Conservation (phyloP, 768 basidiomycete species). For the Panaeolus papilionaceus region DNA sequence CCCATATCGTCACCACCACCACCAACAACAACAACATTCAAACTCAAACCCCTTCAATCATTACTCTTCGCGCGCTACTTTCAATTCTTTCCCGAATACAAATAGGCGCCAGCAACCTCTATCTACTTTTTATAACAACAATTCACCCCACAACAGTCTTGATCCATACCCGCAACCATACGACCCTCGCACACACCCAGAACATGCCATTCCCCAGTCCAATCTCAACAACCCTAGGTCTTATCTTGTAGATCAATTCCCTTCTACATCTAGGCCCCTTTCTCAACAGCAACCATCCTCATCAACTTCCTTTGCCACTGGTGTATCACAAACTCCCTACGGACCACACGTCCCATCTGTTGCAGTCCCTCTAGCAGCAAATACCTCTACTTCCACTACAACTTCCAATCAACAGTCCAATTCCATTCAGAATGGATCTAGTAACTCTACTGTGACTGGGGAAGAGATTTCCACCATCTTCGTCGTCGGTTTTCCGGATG, state of each 20-base stretch:
- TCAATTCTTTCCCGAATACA: slow-evolving; percentile 35
- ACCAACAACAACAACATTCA: slow-evolving; percentile 32
- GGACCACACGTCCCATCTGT: slow-evolving; percentile 67
- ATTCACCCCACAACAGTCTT: slow-evolving; percentile 51
- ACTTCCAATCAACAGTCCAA: slow-evolving; percentile 35
- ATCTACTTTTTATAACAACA: slow-evolving; percentile 34
- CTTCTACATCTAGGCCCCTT: slow-evolving; percentile 25
- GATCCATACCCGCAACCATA: slow-evolving; percentile 36
- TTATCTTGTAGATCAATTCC: slow-evolving; percentile 39
- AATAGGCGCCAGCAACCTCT: slow-evolving; percentile 31
- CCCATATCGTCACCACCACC: slow-evolving; percentile 40
- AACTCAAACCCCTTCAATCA: slow-evolving; percentile 13
- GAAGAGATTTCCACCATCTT: slow-evolving; percentile 98
- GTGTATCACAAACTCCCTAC: slow-evolving; percentile 74
- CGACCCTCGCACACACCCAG: slow-evolving; percentile 43
- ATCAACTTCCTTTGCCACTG: slow-evolving; percentile 32
- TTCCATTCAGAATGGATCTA: slow-evolving; percentile 32
- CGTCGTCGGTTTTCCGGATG: slow-evolving; percentile 98
- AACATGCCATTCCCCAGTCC: slow-evolving; percentile 36
- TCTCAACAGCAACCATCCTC: slow-evolving; percentile 37
- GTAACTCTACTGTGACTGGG: slow-evolving; percentile 43
- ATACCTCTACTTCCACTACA: slow-evolving; percentile 25
- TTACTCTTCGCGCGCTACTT: slow-evolving; percentile 7
- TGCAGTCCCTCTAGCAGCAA: slow-evolving; percentile 28
- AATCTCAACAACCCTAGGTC: slow-evolving; percentile 31